Evolutionary conservation across 2,329 filamentous ascomycete species (phyloP).

Genomic region (Lasiodiplodia theobromae): DNA sequence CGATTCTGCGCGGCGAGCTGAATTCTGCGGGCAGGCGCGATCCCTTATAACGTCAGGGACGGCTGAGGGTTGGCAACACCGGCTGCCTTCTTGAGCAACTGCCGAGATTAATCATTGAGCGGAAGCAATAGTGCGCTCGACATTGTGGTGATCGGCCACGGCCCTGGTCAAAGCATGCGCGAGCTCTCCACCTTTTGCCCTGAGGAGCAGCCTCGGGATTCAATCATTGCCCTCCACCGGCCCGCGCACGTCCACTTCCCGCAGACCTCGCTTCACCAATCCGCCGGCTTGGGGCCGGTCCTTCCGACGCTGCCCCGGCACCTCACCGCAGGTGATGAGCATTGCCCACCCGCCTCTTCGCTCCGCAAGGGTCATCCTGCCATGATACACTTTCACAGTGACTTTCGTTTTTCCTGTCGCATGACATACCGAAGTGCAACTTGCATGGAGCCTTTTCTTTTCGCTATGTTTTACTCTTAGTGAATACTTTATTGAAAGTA

Average conservation of each 20-base stretch:
- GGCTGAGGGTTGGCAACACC: background rate
- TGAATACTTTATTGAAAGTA: no score
- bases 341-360: background rate
- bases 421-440: background rate
- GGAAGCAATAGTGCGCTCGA: background rate
- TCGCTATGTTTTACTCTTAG: no score
- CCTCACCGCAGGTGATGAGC: background rate
- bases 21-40: background rate
- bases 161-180: background rate
- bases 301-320: slow-evolving; percentile 2
- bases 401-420: no score
- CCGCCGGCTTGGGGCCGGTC: background rate
- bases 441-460: no score
- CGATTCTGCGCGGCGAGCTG: background rate
- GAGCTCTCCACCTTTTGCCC: background rate
- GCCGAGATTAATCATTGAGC: slow-evolving; percentile 16
- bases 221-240: background rate
- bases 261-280: background rate
- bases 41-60: background rate
- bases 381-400: no score
- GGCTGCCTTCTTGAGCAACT: slow-evolving; percentile 1
- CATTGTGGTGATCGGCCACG: slow-evolving; percentile 4
- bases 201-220: slow-evolving; percentile 1
- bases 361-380: background rate
- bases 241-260: slow-evolving; percentile 23